A percentile compares a stretch with the other conserved stretches of the same genome.
These are phyloP conservation scores for Pleoardoris graminearum DNA, from an alignment of 2,329 filamentous ascomycete genomes.

Conservation along the genomic window DNA sequence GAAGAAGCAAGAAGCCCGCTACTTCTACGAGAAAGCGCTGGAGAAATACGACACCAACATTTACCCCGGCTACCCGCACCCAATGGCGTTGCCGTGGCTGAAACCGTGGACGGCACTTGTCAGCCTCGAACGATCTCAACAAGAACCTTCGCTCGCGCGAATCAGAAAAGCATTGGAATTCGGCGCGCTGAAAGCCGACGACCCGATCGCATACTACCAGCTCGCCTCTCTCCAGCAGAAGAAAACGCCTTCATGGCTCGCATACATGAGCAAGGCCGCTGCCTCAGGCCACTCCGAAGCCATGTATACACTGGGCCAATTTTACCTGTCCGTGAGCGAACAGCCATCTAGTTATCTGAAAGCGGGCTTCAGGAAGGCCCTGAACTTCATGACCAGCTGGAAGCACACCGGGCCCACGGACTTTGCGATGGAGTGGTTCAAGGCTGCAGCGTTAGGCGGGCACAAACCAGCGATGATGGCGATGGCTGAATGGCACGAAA, in stretches of 20 bases:
- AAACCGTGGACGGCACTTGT: constrained; percentile 40
- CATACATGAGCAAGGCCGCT: constrained; percentile 52
- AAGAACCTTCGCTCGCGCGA: constrained; percentile 19
- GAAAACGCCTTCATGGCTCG: constrained; percentile 46
- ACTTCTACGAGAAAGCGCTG: constrained; percentile 29
- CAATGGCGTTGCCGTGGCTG: constrained; percentile 30
- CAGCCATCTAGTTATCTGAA: constrained; percentile 14
- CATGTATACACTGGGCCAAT: constrained; percentile 43
- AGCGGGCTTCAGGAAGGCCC: constrained; percentile 17
- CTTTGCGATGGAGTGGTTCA: constrained; percentile 38
- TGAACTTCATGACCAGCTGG: constrained; percentile 33
- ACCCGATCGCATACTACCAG: constrained; percentile 49
- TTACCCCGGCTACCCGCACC: constrained; percentile 19
- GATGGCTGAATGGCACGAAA: constrained; percentile 27
- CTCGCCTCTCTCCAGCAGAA: constrained; percentile 35
- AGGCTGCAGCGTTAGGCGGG: constrained; percentile 28
- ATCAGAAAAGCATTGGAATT: constrained; percentile 39
- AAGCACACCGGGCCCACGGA: constrained; percentile 15
- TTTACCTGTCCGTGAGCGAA: constrained; percentile 45
- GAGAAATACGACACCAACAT: constrained; percentile 20
- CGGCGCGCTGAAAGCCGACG: constrained; percentile 47
- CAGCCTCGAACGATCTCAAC: constrained; percentile 21
- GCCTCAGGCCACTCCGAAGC: constrained; percentile 46
- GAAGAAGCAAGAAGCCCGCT: constrained; percentile 22
- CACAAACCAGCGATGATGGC: constrained; percentile 35